phyloP scores from a whole-genome alignment of 2,329 filamentous ascomycete genomes.

The Fusarium mundagurra region DNA sequence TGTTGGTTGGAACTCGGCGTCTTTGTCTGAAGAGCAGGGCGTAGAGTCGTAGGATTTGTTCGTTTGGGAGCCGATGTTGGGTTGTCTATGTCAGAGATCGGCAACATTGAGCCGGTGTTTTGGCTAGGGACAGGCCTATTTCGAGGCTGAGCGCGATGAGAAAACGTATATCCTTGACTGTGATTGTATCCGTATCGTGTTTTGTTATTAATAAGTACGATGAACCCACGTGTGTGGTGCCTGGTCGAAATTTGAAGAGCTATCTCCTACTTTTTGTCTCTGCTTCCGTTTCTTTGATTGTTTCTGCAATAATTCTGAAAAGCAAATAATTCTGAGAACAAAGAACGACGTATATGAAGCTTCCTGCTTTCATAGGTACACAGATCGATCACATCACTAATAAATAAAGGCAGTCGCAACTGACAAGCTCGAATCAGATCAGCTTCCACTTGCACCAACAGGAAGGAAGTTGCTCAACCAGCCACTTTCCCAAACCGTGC shows the following conservation, averaged over 20 bases:
- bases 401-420: constrained; percentile 6
- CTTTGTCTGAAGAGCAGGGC: constrained; percentile 7
- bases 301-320: background rate
- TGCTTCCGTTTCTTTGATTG: background rate
- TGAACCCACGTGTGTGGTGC: background rate
- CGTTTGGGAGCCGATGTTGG: background rate
- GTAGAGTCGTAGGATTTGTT: background rate
- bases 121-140: constrained; percentile 11
- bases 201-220: constrained; percentile 24
- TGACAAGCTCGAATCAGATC: background rate
- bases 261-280: background rate
- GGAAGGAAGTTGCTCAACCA: constrained; percentile 11
- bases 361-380: constrained; percentile 15
- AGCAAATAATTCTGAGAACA: background rate
- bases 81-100: constrained; percentile 10
- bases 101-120: constrained; percentile 17
- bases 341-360: constrained; percentile 6
- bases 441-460: background rate
- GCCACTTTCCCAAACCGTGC: constrained; percentile 19
- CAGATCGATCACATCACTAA: background rate
- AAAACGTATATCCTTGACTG: constrained; percentile 22
- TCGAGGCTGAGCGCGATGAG: constrained; percentile 22
- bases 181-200: background rate
- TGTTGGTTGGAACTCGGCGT: background rate
- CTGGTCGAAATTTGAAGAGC: background rate